These are phyloP conservation scores for Exophiala calicioides DNA, from an alignment of 2,329 filamentous ascomycete genomes.

Conservation along the genomic window DNA sequence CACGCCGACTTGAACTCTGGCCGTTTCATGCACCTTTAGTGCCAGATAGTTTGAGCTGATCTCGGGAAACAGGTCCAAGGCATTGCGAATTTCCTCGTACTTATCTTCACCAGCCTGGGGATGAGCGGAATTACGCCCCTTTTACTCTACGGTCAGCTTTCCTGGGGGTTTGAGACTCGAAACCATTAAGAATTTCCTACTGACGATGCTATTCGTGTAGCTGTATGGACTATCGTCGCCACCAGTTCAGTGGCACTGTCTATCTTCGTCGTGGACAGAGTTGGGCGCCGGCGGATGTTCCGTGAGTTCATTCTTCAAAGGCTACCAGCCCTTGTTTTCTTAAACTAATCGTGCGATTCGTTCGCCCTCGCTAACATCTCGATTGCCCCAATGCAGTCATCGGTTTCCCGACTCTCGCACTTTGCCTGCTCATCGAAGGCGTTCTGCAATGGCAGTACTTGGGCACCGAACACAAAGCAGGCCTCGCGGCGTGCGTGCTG, in stretches of 20 bases:
- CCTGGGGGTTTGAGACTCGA: too few species aligned
- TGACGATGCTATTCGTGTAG: not conserved
- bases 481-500: conserved; percentile 40
- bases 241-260: conserved; percentile 63
- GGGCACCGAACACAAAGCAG: conserved; percentile 37
- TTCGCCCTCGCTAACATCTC: conserved; percentile 33
- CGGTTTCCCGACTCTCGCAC: conserved; percentile 40
- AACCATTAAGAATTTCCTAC: conserved; percentile 40
- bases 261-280: conserved; percentile 68
- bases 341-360: too few species aligned
- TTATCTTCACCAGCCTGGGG: too few species aligned
- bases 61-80: too few species aligned
- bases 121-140: too few species aligned
- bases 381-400: conserved; percentile 33
- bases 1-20: too few species aligned
- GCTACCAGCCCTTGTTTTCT: too few species aligned
- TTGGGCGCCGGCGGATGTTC: conserved; percentile 56
- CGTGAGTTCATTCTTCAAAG: too few species aligned
- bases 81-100: too few species aligned
- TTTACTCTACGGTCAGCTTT: too few species aligned
- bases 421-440: conserved; percentile 42
- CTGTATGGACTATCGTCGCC: conserved; percentile 38
- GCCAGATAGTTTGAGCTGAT: too few species aligned
- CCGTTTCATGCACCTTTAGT: too few species aligned
- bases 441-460: conserved; percentile 38